phyloP scores from a whole-genome alignment of 2,329 filamentous ascomycete genomes.

The Pleoardoris graminearum region DNA sequence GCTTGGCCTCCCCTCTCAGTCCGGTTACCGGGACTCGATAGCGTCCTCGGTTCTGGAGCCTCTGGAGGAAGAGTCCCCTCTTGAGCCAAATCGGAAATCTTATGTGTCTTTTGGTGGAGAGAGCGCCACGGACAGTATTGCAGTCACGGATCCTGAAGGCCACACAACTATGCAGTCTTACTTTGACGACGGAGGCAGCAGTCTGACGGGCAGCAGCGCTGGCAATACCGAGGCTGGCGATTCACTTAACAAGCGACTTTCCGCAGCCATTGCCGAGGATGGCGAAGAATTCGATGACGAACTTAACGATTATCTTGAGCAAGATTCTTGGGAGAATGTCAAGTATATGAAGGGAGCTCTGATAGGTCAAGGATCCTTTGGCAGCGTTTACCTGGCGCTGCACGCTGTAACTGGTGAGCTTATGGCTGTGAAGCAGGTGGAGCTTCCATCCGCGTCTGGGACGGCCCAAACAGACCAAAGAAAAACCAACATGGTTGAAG shows the following conservation, averaged over 20 bases:
- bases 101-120: conserved; percentile 85
- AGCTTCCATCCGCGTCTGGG: conserved; percentile 79
- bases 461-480: conserved; percentile 74
- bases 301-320: conserved; percentile 83
- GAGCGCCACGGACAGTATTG: conserved; percentile 70
- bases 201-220: conserved; percentile 69
- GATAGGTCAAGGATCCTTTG: conserved; percentile 96
- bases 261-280: conserved; percentile 83
- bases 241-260: conserved; percentile 80
- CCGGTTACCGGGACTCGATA: conserved; percentile 80
- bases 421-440: conserved; percentile 97
- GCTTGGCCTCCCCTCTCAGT: conserved; percentile 59
- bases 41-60: conserved; percentile 87
- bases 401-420: conserved; percentile 96
- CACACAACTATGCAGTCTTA: conserved; percentile 73
- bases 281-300: conserved; percentile 91
- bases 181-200: conserved; percentile 78
- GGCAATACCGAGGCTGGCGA: conserved; percentile 62
- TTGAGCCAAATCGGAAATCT: conserved; percentile 88
- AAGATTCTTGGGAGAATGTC: conserved; percentile 93
- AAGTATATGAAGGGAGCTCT: conserved; percentile 99
- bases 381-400: conserved; percentile 90
- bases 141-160: conserved; percentile 76
- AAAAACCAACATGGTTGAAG: conserved; percentile 98
- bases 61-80: conserved; percentile 84